Percentiles rank a stretch among this genome's conserved stretches.
These are phyloP conservation scores for Mercurialis annua DNA, from an alignment of 345 rosid species.

Conservation along the genomic window DNA sequence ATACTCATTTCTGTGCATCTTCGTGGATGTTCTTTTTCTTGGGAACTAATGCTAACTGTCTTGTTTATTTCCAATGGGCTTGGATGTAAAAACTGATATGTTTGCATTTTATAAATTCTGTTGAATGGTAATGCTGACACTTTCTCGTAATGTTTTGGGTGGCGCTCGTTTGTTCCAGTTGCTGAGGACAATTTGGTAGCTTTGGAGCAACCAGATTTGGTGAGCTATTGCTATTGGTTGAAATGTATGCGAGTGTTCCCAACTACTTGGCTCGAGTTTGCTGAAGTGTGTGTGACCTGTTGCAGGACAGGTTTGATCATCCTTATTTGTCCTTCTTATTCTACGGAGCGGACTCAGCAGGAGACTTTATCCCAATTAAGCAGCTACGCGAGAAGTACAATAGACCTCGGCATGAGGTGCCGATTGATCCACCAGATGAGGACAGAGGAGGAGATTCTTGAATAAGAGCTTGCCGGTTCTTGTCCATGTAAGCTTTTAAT, in stretches of 20 bases:
- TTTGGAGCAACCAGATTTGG: constrained; percentile 60
- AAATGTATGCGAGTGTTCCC: neutral
- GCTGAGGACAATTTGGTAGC: constrained; percentile 79
- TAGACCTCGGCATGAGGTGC: constrained; percentile 71
- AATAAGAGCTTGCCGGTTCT: constrained; percentile 1
- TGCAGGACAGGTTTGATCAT: constrained; percentile 90
- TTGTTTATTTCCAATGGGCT: neutral
- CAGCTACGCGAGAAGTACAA: constrained; percentile 84
- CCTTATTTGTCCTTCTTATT: constrained; percentile 75
- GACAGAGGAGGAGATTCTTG: constrained; percentile 29
- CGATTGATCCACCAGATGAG: constrained; percentile 54
- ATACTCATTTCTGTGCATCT: constrained; percentile 7
- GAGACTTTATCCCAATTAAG: constrained; percentile 90
- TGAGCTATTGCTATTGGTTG: constrained; percentile 28
- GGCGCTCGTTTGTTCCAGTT: constrained; percentile 49
- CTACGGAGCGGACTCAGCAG: constrained; percentile 77
- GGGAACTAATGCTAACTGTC: neutral
- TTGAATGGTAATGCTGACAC: constrained; percentile 2
- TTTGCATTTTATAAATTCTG: neutral
- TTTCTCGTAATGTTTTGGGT: constrained; percentile 4
- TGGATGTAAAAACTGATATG: neutral
- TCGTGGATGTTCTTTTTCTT: neutral
- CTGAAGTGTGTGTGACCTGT: constrained; percentile 1
- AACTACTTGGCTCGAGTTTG: neutral
- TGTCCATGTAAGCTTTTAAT: neutral